These are phyloP conservation scores for Septoria linicola DNA, from an alignment of 2,329 filamentous ascomycete genomes.

Conservation along the genomic window DNA sequence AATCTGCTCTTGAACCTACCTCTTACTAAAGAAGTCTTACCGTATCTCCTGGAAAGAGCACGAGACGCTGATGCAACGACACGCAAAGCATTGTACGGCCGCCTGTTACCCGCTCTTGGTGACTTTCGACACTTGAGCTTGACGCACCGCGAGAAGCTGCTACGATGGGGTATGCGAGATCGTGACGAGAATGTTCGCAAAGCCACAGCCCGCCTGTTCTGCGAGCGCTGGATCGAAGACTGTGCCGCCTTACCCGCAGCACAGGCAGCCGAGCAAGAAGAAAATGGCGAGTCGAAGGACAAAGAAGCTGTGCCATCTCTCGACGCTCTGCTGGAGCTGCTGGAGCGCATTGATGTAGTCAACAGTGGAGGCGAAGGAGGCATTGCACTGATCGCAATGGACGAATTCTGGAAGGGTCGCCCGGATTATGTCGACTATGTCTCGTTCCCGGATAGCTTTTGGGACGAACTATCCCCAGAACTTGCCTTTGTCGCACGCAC, in stretches of 20 bases:
- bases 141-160: conserved; percentile 89
- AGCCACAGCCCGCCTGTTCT: conserved; percentile 84
- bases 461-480: conserved; percentile 79
- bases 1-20: conserved; percentile 89
- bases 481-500: conserved; percentile 86
- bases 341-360: conserved; percentile 91
- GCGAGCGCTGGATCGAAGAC: conserved; percentile 96
- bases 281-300: conserved; percentile 50
- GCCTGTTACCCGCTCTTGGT: conserved; percentile 80
- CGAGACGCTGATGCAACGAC: conserved; percentile 84
- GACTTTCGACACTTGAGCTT: conserved; percentile 93
- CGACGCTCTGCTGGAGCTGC: conserved; percentile 81
- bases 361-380: conserved; percentile 88
- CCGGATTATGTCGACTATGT: conserved; percentile 76
- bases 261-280: conserved; percentile 55
- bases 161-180: conserved; percentile 91
- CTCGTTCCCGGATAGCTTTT: conserved; percentile 68
- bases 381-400: conserved; percentile 91
- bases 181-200: conserved; percentile 92
- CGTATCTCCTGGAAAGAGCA: conserved; percentile 84
- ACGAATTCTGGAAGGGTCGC: conserved; percentile 90
- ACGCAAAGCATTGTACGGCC: conserved; percentile 79
- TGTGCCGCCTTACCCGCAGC: conserved; percentile 69
- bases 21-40: conserved; percentile 75
- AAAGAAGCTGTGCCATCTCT: conserved; percentile 64